Conservation (phyloP, 2,329 filamentous ascomycete species). For the Saccharata proteae region DNA sequence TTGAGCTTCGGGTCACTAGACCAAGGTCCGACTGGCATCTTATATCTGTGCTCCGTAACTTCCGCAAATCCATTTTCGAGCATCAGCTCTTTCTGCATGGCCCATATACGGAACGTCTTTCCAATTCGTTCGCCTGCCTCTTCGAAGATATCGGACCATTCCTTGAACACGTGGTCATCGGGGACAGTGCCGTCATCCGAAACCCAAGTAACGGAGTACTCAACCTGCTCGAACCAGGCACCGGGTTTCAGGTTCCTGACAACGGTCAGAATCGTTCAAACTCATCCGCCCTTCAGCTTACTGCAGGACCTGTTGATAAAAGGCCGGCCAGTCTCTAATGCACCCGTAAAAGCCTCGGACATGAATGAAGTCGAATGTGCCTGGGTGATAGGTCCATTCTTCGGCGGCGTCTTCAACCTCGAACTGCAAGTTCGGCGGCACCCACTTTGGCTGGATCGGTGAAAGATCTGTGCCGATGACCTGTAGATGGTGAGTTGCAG, state of each 20-base stretch:
- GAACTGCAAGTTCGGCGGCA: constrained; percentile 18
- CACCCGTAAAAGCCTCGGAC: constrained; percentile 13
- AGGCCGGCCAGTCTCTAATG: constrained; percentile 14
- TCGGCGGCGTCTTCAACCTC: constrained; percentile 17
- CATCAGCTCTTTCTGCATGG: constrained; percentile 30
- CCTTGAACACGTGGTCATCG: constrained; percentile 13
- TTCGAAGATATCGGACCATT: constrained; percentile 17
- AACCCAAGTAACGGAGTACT: no score
- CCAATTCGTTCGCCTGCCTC: constrained; percentile 21
- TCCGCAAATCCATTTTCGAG: constrained; percentile 42
- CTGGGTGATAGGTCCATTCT: constrained; percentile 17
- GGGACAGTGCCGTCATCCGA: no score
- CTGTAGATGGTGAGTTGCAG: no score
- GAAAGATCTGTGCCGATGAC: constrained; percentile 19
- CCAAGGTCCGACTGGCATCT: constrained; percentile 21
- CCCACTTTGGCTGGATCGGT: constrained; percentile 26
- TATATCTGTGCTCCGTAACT: constrained; percentile 32
- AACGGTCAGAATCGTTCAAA: no score
- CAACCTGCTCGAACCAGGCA: neutral
- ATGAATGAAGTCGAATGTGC: constrained; percentile 16
- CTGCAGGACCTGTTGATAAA: constrained; percentile 14
- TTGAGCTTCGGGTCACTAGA: constrained; percentile 33
- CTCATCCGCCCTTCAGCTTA: constrained; percentile 11
- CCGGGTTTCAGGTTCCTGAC: neutral
- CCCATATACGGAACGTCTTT: constrained; percentile 23